These are phyloP conservation scores for Fragosphaeria purpurea DNA, from an alignment of 2,329 filamentous ascomycete genomes.

Conservation along the genomic window DNA sequence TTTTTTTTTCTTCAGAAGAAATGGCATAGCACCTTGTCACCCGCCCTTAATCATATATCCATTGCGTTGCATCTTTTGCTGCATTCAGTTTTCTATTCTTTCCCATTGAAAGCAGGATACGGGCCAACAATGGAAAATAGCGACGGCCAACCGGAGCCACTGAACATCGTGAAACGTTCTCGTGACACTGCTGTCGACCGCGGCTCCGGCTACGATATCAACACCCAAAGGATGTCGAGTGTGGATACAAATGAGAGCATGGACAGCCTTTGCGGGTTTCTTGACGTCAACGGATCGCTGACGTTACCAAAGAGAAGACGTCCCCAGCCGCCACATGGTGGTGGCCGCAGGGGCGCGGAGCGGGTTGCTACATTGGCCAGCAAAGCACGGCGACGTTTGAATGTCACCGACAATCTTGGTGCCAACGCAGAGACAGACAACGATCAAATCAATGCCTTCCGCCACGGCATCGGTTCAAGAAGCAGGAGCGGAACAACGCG, in stretches of 20 bases:
- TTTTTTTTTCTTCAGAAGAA: too few species aligned
- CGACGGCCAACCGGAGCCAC: constrained; percentile 9
- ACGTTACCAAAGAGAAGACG: constrained; percentile 23
- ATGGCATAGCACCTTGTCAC: too few species aligned
- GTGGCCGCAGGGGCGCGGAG: not conserved
- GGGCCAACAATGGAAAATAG: not conserved
- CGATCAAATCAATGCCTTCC: not conserved
- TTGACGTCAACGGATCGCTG: constrained; percentile 18
- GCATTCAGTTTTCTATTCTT: not conserved
- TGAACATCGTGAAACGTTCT: constrained; percentile 13
- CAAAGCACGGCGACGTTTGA: not conserved
- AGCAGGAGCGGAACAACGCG: too few species aligned
- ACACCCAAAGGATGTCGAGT: constrained; percentile 11
- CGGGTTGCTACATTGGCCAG: not conserved
- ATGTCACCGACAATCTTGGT: constrained; percentile 8
- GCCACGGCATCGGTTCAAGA: too few species aligned
- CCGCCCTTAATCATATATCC: too few species aligned
- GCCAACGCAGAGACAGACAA: not conserved
- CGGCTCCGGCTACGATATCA: not conserved
- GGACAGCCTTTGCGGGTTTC: constrained; percentile 16
- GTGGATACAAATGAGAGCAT: constrained; percentile 17
- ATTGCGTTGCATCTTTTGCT: too few species aligned
- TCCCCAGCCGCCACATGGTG: too few species aligned
- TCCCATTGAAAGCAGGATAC: too few species aligned
- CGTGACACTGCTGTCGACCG: not conserved